Evolutionary conservation across 768 basidiomycete species (phyloP).

Genomic region (Amanita exitialis): DNA sequence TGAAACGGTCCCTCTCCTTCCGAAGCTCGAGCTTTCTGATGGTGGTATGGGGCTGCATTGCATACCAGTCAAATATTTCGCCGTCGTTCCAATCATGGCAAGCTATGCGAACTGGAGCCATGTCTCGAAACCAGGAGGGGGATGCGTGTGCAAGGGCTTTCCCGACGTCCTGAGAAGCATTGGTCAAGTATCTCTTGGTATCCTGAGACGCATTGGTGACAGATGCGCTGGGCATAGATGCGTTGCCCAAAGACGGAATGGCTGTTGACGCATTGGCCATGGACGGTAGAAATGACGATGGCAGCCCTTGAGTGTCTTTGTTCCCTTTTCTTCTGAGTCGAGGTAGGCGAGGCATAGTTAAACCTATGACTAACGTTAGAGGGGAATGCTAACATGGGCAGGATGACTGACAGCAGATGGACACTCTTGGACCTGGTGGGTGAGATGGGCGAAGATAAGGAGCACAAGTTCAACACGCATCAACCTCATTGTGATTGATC

Average conservation of each 20-base stretch:
- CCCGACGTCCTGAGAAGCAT: neutral
- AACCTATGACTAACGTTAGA: no score
- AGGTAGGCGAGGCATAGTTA: no score
- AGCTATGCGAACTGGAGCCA: neutral
- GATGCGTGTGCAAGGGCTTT: neutral
- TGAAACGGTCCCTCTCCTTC: conserved; percentile 3
- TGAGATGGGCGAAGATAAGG: no score
- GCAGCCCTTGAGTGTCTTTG: no score
- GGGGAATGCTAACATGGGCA: no score
- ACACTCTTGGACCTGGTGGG: no score
- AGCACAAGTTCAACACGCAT: no score
- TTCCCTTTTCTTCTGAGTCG: no score
- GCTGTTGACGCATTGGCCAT: conserved; percentile 10
- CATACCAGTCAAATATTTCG: conserved; percentile 4
- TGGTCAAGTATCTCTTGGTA: neutral
- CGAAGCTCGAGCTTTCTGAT: neutral
- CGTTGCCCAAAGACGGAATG: no score
- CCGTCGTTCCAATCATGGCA: conserved; percentile 1
- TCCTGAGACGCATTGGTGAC: neutral
- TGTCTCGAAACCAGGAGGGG: neutral
- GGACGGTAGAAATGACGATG: no score
- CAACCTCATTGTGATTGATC: no score
- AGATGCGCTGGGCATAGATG: neutral
- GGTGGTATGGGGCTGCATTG: neutral
- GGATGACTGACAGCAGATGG: no score